phyloP scores from a whole-genome alignment of 2,329 filamentous ascomycete species.

The Epichloe uncinata region DNA sequence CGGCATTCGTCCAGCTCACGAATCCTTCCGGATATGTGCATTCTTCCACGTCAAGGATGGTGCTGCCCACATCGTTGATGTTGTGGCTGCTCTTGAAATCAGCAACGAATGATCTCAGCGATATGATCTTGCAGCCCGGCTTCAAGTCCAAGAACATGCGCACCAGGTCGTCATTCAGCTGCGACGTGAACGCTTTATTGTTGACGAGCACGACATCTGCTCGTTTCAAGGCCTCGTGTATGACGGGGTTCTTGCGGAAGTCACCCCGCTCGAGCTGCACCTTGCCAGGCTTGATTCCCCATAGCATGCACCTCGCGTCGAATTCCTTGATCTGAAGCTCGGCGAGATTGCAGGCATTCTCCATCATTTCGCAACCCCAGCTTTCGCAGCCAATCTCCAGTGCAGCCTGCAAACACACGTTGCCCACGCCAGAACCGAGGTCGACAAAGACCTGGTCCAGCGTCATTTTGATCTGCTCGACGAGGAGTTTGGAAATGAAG shows the following conservation, averaged over 20 bases:
- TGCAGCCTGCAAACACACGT: conserved; percentile 87
- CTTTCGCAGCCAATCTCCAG: conserved; percentile 87
- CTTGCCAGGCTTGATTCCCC: conserved; percentile 70
- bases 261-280: conserved; percentile 74
- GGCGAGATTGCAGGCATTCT: conserved; percentile 73
- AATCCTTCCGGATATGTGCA: conserved; percentile 50
- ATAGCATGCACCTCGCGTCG: conserved; percentile 68
- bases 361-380: conserved; percentile 95
- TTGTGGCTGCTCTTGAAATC: conserved; percentile 66
- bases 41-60: conserved; percentile 64
- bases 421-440: conserved; percentile 88
- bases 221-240: conserved; percentile 60
- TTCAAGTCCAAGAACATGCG: conserved; percentile 91
- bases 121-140: conserved; percentile 78
- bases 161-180: conserved; percentile 72
- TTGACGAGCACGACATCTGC: conserved; percentile 97
- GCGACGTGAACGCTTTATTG: conserved; percentile 88
- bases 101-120: conserved; percentile 81
- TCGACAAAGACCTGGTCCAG: conserved; percentile 86
- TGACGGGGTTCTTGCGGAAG: conserved; percentile 60
- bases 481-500: conserved; percentile 73
- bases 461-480: conserved; percentile 59
- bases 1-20: conserved; percentile 84
- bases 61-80: conserved; percentile 64
- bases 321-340: conserved; percentile 75